phyloP scores from a whole-genome alignment of 2,329 filamentous ascomycete genomes.

The Venturia nashicola region DNA sequence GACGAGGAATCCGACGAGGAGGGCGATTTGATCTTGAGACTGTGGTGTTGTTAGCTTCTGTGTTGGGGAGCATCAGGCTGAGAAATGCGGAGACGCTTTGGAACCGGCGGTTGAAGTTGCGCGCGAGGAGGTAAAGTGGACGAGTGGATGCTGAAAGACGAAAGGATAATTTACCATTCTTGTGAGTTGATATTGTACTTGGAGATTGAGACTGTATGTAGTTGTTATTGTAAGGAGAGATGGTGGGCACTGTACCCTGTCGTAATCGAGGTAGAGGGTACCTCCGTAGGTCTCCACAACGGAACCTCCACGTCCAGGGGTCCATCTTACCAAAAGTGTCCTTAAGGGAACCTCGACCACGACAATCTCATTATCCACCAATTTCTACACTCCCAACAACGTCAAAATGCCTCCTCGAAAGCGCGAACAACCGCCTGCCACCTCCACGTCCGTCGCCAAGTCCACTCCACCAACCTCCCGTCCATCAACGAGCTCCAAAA shows the following conservation, averaged over 20 bases:
- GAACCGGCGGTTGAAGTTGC: constrained; percentile 19
- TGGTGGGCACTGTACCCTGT: not conserved
- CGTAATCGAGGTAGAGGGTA: not conserved
- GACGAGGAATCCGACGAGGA: constrained; percentile 67
- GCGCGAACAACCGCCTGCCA: constrained; percentile 10
- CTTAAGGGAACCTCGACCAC: not conserved
- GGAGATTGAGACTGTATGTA: not conserved
- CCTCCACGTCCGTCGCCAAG: not conserved
- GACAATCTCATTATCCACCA: not conserved
- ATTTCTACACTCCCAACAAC: not conserved
- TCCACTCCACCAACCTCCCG: constrained; percentile 15
- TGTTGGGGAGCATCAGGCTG: constrained; percentile 5
- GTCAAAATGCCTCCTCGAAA: constrained; percentile 20
- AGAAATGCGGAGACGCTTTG: not conserved
- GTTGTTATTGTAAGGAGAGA: not conserved
- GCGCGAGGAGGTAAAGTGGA: constrained; percentile 11
- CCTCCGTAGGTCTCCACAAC: not conserved
- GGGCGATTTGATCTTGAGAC: constrained; percentile 51
- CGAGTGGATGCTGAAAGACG: not conserved
- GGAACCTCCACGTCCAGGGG: not conserved
- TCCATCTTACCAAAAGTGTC: not conserved
- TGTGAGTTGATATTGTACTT: not conserved
- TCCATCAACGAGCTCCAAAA: constrained; percentile 11
- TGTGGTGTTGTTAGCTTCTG: constrained; percentile 11
- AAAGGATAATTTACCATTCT: not conserved